phyloP scores from a whole-genome alignment of 2,329 filamentous ascomycete species.

The Scopulariopsis brevicaulis region DNA sequence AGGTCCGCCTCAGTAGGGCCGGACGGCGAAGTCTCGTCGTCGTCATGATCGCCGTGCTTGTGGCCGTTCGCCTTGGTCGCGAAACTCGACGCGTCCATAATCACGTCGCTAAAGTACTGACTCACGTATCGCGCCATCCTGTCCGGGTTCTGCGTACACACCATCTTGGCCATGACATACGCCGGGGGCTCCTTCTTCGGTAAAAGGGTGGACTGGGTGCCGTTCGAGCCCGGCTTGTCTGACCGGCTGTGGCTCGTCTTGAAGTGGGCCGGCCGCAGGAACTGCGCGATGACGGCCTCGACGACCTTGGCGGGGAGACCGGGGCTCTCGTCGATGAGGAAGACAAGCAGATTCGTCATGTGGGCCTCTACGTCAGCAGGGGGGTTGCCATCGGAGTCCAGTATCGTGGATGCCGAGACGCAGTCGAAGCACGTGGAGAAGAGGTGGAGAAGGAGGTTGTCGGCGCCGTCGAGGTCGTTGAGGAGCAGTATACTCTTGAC shows the following conservation, averaged over 20 bases:
- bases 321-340: constrained; percentile 75
- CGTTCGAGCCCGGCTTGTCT: constrained; percentile 45
- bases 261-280: constrained; percentile 64
- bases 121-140: constrained; percentile 93
- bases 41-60: constrained; percentile 50
- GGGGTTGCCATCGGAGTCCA: constrained; percentile 66
- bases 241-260: constrained; percentile 20
- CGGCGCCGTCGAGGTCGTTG: constrained; percentile 73
- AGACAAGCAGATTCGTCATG: constrained; percentile 76
- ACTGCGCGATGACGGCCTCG: constrained; percentile 91
- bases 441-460: constrained; percentile 66
- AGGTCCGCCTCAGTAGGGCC: constrained; percentile 75
- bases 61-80: constrained; percentile 43
- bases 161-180: constrained; percentile 91
- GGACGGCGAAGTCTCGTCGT: constrained; percentile 43
- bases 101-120: constrained; percentile 94
- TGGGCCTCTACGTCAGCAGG: constrained; percentile 90
- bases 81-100: constrained; percentile 70
- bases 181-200: constrained; percentile 82
- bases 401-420: constrained; percentile 66
- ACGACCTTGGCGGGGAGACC: constrained; percentile 72
- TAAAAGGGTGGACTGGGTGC: constrained; percentile 72
- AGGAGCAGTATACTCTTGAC: constrained; percentile 92
- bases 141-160: constrained; percentile 80
- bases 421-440: constrained; percentile 91